Evolutionary conservation across 495 filamentous ascomycete genomes (phyloP), one percentile per base, ranked within the genome.

Genomic region (Aspergillus diversus): DNA sequence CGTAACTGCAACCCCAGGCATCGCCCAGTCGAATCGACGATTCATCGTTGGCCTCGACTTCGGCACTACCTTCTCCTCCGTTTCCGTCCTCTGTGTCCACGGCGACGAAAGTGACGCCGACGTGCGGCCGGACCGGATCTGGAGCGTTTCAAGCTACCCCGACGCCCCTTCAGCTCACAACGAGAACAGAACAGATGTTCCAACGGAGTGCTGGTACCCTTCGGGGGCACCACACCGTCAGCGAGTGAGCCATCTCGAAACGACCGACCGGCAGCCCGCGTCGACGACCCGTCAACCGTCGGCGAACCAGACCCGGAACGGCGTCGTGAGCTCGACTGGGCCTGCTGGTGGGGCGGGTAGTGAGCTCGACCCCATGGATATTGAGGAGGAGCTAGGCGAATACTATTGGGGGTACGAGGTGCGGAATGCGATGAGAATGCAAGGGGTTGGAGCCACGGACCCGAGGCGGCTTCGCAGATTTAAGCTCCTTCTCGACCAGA

Each of bases 11-110:
- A 39, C 37, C 8, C 37, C 37, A 39, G 37, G 13, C 37, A 13
- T 13, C 37, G 37, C 7, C 37, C 37, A 8, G 17, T 16, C 16
- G 3, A 0, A 13, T 31, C 43, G 55, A 7, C 35, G 43, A n/a
- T 57, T 57, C n/a, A 43, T 57, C 16, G 31, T 57, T 9, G 55
- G 55, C n/a, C 16, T 57, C 33, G 55, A 57, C 55, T 57, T 57
- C 47, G 55, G 55, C 5, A 57, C 55, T 2, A 57, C 39, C 4
- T 57, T 57, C 39, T 57, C 55, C 4, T 47, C 55, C 15, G 55
- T 57, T 13, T 57, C 55, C 5, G n/a, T 47, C 7, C 55, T 57
- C 11, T 49, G 46, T 17, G 16, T 49, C 17, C n/a, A 39, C 12
- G 37, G 47, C 15, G 13, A 17, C 9, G 17, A 16, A 5, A 16